phyloP scores from a whole-genome alignment of 192 early-diverging fungal genomes.

The Glomus cerebriforme region DNA sequence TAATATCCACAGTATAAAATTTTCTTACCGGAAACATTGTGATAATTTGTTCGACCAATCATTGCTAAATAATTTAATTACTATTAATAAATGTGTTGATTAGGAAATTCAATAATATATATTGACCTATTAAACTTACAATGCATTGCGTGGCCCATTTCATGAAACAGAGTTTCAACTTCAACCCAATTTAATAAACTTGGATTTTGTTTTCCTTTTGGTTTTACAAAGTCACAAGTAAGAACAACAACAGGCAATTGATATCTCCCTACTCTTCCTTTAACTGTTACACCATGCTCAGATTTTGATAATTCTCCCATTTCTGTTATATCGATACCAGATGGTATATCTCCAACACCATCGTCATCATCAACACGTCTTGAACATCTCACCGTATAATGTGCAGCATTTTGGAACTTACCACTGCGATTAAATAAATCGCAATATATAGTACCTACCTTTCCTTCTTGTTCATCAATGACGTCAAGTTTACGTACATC shows the following conservation, averaged over 20 bases:
- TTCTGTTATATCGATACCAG: slow-evolving; percentile 38
- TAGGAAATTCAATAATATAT: neutral
- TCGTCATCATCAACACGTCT: slow-evolving; percentile 81
- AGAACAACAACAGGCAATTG: slow-evolving; percentile 76
- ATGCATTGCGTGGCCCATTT: slow-evolving; percentile 99
- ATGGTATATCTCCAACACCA: slow-evolving; percentile 44
- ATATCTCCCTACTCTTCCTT: slow-evolving; percentile 49
- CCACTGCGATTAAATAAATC: slow-evolving; percentile 82
- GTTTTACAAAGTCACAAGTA: slow-evolving; percentile 69
- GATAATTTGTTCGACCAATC: slow-evolving; percentile 92
- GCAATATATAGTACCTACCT: slow-evolving; percentile 91
- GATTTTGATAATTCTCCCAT: slow-evolving; percentile 39
- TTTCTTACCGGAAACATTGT: slow-evolving; percentile 77
- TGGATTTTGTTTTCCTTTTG: slow-evolving; percentile 48
- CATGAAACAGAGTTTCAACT: slow-evolving; percentile 97
- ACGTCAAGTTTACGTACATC: slow-evolving; percentile 92
- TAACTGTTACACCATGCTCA: slow-evolving; percentile 39
- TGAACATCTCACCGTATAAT: slow-evolving; percentile 93
- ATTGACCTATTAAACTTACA: slow-evolving; percentile 44
- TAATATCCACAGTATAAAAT: neutral
- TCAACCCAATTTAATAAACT: slow-evolving; percentile 74
- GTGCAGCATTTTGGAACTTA: slow-evolving; percentile 85
- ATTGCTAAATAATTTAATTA: slow-evolving; percentile 59
- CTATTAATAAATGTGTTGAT: neutral
- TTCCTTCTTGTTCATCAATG: slow-evolving; percentile 83